Evolutionary conservation across 441 rosid genomes (phyloP).

Genomic region (Adansonia madagascariensis): DNA sequence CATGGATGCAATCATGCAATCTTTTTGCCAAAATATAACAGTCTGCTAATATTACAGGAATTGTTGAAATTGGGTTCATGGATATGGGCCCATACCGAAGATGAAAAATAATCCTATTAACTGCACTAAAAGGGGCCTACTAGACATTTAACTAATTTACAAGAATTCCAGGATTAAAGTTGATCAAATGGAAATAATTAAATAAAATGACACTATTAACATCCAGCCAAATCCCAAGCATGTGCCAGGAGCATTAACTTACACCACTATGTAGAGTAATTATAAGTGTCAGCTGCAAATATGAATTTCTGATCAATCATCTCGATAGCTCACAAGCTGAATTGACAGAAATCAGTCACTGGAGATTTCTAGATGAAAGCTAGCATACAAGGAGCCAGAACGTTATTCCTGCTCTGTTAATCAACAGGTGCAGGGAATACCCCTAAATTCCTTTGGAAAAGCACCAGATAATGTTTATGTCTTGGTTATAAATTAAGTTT

Average conservation of each 20-base stretch:
- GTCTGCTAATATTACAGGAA: not conserved
- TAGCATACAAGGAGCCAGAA: constrained; percentile 11
- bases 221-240: constrained; percentile 12
- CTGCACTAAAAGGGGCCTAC: not conserved
- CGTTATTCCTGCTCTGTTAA: not conserved
- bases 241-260: not conserved
- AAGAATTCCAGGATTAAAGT: not conserved
- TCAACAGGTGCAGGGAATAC: not conserved
- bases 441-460: not conserved
- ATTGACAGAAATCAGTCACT: not conserved
- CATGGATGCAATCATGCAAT: not conserved
- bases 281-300: not conserved
- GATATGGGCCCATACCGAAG: not conserved
- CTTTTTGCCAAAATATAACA: not conserved
- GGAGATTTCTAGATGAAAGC: constrained; percentile 10
- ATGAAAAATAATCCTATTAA: constrained; percentile 4
- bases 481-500: not conserved
- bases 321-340: not conserved
- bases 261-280: not conserved
- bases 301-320: constrained; percentile 5
- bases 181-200: not conserved
- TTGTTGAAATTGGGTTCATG: not conserved
- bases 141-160: not conserved
- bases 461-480: not conserved
- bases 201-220: not conserved